Evolutionary conservation across 805 yeast genomes (phyloP), one percentile per base, ranked within the genome.

Genomic region (Kuraishia piskuri): DNA sequence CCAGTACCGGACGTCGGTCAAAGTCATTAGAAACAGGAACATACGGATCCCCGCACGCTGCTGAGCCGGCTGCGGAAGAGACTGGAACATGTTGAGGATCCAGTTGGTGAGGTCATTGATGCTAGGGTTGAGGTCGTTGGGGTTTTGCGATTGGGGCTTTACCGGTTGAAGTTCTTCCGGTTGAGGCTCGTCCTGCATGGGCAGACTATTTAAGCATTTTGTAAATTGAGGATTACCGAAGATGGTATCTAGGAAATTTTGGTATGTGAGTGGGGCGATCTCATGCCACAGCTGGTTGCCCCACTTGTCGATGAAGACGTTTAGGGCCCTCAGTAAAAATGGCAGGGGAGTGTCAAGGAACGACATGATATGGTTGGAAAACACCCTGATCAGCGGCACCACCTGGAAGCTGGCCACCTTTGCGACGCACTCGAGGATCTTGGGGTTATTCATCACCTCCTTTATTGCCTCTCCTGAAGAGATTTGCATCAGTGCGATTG

Each of bases 211-310:
- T 25, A 84, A 61, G 51, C 65, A 68, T 19, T 66, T 67, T 0
- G 70, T 60, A 58, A 73, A 82, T 49, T 71, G 67, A 1, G 84
- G 82, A 58, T 78, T 83, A 20, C 77, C 77, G 49, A 85, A 73
- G 1, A 86, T 71, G 19, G 82, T 74, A 57, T 85, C 90, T 51
- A 86, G 64, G 48, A 84, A 70, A 55, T 81, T 82, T 25, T 72
- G 74, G 55, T 77, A 79, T 2, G 79, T 77, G 55, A 71, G 77
- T 0, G 88, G 88, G 1, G 76, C 68, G 2, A 82, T 72, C 23
- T 68, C 58, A 0, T 63, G 59, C 92, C 94, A 88, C 54, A 84
- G 79, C 2, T 69, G 68, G 0, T 60, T 20, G 7, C 73, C 75
- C 10, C 81, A 68, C 46, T 70, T 70, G 2, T 58, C 55, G 22